A percentile compares a stretch with the other conserved stretches of the same genome.
Conservation (phyloP, 2,329 filamentous ascomycete genomes). For the Penicillium sumatraense region DNA sequence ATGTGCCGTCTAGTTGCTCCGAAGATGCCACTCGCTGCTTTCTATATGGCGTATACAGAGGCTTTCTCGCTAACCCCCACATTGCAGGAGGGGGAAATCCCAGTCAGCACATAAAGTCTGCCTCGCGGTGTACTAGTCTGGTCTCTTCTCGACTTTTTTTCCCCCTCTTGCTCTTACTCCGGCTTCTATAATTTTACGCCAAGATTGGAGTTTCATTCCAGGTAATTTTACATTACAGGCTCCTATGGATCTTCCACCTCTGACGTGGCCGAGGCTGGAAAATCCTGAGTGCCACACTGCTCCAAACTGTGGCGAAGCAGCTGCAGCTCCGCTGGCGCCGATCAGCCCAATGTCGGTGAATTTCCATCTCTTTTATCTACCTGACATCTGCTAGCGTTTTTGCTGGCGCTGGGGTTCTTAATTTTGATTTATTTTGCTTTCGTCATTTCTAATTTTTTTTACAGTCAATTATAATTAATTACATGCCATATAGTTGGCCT, state of each 20-base stretch:
- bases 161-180: too few species aligned
- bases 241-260: slow-evolving; percentile 23
- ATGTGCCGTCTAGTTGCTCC: slow-evolving; percentile 29
- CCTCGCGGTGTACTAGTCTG: slow-evolving; percentile 7
- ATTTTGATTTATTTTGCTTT: slow-evolving; percentile 7
- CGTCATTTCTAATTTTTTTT: slow-evolving; percentile 12
- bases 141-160: not conserved
- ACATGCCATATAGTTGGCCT: slow-evolving; percentile 11
- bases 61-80: slow-evolving; percentile 15
- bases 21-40: slow-evolving; percentile 26
- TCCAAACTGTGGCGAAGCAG: slow-evolving; percentile 45
- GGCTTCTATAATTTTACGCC: not conserved
- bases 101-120: slow-evolving; percentile 21
- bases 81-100: slow-evolving; percentile 23
- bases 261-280: slow-evolving; percentile 39
- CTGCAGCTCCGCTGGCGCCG: slow-evolving; percentile 32
- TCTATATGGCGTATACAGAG: slow-evolving; percentile 23
- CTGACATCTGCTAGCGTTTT: slow-evolving; percentile 19
- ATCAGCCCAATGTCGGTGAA: slow-evolving; percentile 25
- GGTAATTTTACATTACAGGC: slow-evolving; percentile 4
- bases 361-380: slow-evolving; percentile 25
- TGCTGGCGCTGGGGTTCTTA: too few species aligned
- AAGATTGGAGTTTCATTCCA: not conserved
- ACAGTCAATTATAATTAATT: slow-evolving; percentile 9
- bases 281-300: slow-evolving; percentile 28